phyloP scores from a whole-genome alignment of 2,329 filamentous ascomycete species.

The Claviceps quebecensis region DNA sequence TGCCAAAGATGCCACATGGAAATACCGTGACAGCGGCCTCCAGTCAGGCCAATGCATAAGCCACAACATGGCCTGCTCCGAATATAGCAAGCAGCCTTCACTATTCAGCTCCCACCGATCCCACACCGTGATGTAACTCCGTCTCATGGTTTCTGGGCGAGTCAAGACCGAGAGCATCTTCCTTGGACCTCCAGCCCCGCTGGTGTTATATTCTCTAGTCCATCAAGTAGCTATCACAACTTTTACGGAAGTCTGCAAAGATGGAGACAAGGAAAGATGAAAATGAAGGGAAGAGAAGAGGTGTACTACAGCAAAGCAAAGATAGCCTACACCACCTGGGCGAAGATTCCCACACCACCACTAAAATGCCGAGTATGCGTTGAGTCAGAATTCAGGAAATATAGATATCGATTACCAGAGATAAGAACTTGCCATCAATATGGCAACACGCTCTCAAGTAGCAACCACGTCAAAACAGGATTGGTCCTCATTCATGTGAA shows the following conservation, averaged over 20 bases:
- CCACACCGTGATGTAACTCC: neutral
- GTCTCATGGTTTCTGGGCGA: neutral
- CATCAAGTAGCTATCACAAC: neutral
- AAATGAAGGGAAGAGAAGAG: neutral
- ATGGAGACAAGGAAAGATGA: neutral
- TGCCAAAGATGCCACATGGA: neutral
- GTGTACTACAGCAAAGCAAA: neutral
- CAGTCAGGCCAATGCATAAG: neutral
- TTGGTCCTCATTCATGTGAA: no score
- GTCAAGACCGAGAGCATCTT: neutral
- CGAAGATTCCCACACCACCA: neutral
- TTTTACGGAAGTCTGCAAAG: no score
- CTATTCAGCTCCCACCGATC: neutral
- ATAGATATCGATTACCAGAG: neutral
- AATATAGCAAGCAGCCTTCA: no score
- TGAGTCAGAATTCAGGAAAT: no score
- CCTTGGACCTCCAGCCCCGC: neutral
- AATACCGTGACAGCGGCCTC: neutral
- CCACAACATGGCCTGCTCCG: no score
- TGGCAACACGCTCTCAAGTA: neutral
- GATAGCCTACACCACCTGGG: neutral
- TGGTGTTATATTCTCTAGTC: neutral
- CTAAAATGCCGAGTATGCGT: no score
- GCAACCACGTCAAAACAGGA: neutral
- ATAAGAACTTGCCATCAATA: neutral